phyloP scores from a whole-genome alignment of 306 rosid species.

The Canavalia ensiformis region DNA sequence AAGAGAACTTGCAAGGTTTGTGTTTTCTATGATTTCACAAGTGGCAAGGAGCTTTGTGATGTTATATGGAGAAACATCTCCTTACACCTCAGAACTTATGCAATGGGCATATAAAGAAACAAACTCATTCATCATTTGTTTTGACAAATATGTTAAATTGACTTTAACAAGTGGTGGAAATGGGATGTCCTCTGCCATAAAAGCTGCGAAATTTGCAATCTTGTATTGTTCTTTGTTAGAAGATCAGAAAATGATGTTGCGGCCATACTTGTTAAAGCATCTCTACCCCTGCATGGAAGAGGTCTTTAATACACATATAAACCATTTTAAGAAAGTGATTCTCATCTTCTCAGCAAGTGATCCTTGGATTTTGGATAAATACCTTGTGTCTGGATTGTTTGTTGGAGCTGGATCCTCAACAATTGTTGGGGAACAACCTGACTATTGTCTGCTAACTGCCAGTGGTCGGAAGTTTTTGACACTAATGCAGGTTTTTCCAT shows the following conservation, averaged over 20 bases:
- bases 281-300: constrained; percentile 68
- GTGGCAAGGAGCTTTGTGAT: constrained; percentile 66
- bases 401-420: constrained; percentile 55
- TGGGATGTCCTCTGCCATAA: constrained; percentile 59
- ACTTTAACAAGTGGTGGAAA: constrained; percentile 54
- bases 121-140: constrained; percentile 57
- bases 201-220: constrained; percentile 57
- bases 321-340: constrained; percentile 71
- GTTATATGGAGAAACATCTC: constrained; percentile 67
- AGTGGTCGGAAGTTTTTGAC: constrained; percentile 76
- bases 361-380: constrained; percentile 73
- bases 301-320: constrained; percentile 59
- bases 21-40: constrained; percentile 79
- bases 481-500: constrained; percentile 67
- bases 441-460: constrained; percentile 72
- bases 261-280: constrained; percentile 59
- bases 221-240: constrained; percentile 72
- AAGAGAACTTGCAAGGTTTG: constrained; percentile 65
- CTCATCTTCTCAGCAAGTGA: constrained; percentile 66
- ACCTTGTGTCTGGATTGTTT: constrained; percentile 67
- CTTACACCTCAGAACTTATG: constrained; percentile 61
- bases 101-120: constrained; percentile 66
- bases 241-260: constrained; percentile 60
- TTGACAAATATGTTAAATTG: constrained; percentile 56
- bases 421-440: constrained; percentile 56